Conservation (phyloP, 2,329 filamentous ascomycete species). For the Trichocomaceae sp. region DNA sequence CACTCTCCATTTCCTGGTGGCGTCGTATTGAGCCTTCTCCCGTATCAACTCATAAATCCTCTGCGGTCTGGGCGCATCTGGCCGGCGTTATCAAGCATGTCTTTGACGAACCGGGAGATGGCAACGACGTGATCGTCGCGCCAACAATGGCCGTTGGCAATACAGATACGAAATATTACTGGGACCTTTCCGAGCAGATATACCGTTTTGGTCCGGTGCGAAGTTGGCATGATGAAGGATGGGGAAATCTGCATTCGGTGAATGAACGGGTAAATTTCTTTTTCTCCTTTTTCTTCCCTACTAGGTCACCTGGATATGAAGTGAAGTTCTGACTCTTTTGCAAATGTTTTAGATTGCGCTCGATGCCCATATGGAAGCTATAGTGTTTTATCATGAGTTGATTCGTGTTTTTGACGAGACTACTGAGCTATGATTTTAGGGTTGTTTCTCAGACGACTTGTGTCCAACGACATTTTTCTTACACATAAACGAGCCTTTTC, state of each 20-base stretch:
- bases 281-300: background rate
- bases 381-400: conserved; percentile 1
- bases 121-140: conserved; percentile 44
- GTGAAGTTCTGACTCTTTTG: background rate
- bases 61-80: too few relatives aligned
- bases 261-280: conserved; percentile 3
- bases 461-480: too few relatives aligned
- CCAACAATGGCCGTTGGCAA: conserved; percentile 47
- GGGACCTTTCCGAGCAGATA: conserved; percentile 46
- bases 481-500: too few relatives aligned
- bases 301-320: too few relatives aligned
- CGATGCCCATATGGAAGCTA: background rate
- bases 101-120: conserved; percentile 28
- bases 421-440: too few relatives aligned
- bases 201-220: conserved; percentile 41
- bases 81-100: conserved; percentile 17
- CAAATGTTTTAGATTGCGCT: background rate
- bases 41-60: conserved; percentile 30
- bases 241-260: conserved; percentile 3
- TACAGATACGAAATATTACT: conserved; percentile 49
- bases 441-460: too few relatives aligned
- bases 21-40: conserved; percentile 26
- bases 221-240: background rate
- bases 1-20: too few relatives aligned
- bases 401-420: conserved; percentile 7